Evolutionary conservation across 2,329 filamentous ascomycete species (phyloP), one percentile per base, ranked within the genome.

Genomic region (Cryoendolithus antarcticus): DNA sequence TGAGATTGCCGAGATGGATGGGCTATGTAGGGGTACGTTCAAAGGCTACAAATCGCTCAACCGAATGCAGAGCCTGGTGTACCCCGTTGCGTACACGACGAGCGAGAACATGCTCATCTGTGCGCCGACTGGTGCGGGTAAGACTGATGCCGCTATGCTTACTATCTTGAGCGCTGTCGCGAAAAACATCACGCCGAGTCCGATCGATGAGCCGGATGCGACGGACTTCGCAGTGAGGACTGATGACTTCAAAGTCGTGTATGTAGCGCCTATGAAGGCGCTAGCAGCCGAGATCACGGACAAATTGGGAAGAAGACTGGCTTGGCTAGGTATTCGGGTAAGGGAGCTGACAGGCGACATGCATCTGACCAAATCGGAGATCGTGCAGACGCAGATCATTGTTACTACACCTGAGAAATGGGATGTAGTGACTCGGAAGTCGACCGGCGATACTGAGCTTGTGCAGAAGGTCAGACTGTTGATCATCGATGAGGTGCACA

Each of bases 91-190:
- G 0, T 96, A 98, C 64, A 85, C 81, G 58, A 95, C 86, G 2
- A 94, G 79, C 55, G 91, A 98, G 63, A 98, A 98, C 51, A 95
- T 98, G 89, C 75, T 98, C 37, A 93, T 98, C 43, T 98, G 91
- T 61, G 91, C 91, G 13, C 91, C 91, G 3, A 98, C 91, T 39
- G 91, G 91, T 64, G 74, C 69, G 21, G 91, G 91, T 75, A 98
- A 98, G 72, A 98, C 91, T 1, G 91, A 98, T 62, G 91, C 89
- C 24, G 93, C 91, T 6, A 93, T 98, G 88, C 72, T 98, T 49
- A 91, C 93, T 0, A 86, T 98, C 42, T 68, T 98, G 42, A 93
- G 94, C 57, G 82, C 84, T 0, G 79, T 98, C 41, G 78, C 83
- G 2, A 88, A 93, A 57, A 89, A 96, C 53, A 74, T 84, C 13